Base-by-base conservation (phyloP, 2,329 filamentous ascomycete genomes). In the Fusarium solani-melongenae region DNA sequence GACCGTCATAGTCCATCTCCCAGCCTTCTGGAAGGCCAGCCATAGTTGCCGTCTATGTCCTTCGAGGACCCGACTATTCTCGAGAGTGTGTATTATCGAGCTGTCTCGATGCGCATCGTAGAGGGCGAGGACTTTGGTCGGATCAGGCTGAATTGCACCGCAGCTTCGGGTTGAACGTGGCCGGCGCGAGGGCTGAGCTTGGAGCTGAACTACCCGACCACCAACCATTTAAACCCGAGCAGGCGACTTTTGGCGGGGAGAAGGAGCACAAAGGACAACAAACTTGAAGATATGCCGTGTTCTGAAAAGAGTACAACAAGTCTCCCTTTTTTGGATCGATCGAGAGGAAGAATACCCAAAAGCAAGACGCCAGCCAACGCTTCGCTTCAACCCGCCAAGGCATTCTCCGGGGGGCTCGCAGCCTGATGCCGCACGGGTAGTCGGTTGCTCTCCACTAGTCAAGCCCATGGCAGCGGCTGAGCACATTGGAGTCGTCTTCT, bases 1-100 rank as follows among this genome's bases (percentile, higher is more conserved):
- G 75, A 62, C 88, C 88, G 71, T 90, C 88, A 74, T 90, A 90
- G 78, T 90, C 89, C 76, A 82, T 85, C 66, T 89, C 87, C 89
- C 89, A 90, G 63, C 87, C 86, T 9, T 84, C 81, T 3, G 88
- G 88, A 34, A 90, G 85, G 57, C 79, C 81, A 22, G 77, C 62
- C 79, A 82, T 82, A 36, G 57, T 74, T 64, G 27, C 38, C 41
- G 49, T 71, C 39, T 64, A 56, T 70, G 64, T 49, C 60, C 49
- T 70, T 44, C 24, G 20, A 60, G 44, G 44, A 17, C 20, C 15
- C 15, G 24, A 31, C 33, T 49, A 14, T 20, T 66, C 24, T 34
- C 8, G 53, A 57, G 31, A 55, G 46, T 56, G 44, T 56, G n/a
- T 70, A 74, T 64, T 71, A 73, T 74, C 64, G 67, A 57, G 59